Conservation (phyloP, 345 rosid species). For the Linum tenue region DNA sequence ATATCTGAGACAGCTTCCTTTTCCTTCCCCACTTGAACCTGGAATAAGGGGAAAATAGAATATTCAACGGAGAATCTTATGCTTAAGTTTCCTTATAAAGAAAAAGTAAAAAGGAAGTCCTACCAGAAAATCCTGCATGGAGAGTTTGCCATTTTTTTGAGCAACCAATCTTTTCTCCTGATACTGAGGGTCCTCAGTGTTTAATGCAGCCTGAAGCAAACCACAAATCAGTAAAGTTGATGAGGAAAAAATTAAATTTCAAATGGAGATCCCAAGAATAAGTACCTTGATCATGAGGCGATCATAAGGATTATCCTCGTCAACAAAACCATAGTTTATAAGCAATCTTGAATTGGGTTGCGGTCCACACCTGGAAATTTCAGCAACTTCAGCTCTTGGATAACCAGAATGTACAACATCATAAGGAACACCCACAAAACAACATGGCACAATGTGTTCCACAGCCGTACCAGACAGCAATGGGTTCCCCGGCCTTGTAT, state of each 20-base stretch:
- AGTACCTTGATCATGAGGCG: slow-evolving; percentile 67
- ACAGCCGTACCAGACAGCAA: slow-evolving; percentile 64
- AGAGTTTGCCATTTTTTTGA: slow-evolving; percentile 82
- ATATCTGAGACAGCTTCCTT: slow-evolving; percentile 76
- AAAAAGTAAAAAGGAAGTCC: slow-evolving; percentile 4
- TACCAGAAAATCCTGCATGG: slow-evolving; percentile 69
- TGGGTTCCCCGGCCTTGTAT: slow-evolving; percentile 82
- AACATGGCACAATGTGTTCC: slow-evolving; percentile 11
- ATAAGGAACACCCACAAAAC: neutral
- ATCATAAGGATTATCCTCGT: slow-evolving; percentile 81
- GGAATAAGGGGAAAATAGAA: slow-evolving; percentile 24
- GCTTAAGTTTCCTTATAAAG: neutral
- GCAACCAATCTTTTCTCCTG: slow-evolving; percentile 94
- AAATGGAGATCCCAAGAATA: slow-evolving; percentile 28
- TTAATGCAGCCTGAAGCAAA: slow-evolving; percentile 66
- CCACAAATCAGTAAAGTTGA: slow-evolving; percentile 44
- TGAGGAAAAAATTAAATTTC: slow-evolving; percentile 10
- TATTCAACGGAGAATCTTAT: slow-evolving; percentile 12
- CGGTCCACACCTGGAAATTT: slow-evolving; percentile 81
- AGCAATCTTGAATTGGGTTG: slow-evolving; percentile 91
- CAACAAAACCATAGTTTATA: slow-evolving; percentile 88
- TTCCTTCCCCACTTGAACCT: slow-evolving; percentile 81
- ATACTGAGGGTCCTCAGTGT: slow-evolving; percentile 90
- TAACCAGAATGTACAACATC: slow-evolving; percentile 7
- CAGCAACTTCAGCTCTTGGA: neutral